Evolutionary conservation across 2,329 filamentous ascomycete genomes (phyloP), one percentile per base, ranked within the genome.

Genomic region (Fusarium begoniae): DNA sequence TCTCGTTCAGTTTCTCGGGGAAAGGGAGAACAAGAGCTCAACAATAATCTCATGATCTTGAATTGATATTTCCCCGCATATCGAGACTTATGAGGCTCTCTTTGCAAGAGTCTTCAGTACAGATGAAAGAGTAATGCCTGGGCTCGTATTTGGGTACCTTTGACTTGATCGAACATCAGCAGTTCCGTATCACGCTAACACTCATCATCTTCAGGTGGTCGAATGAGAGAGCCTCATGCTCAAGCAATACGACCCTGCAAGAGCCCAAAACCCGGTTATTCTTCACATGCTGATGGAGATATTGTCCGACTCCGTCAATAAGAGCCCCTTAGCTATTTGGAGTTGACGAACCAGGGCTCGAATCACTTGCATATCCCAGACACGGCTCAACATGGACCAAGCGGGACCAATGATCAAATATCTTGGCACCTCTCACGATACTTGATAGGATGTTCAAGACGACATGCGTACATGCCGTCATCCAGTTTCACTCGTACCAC

Each of bases 391-490:
- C 38, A 14, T 64, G 45, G 40, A 35, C 38, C 51, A 53, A 41
- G 37, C 40, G 28, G n/a, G 35, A 35, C 66, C 67, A 70, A 66
- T 70, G 37, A 57, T 11, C 32, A n/a, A 22, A n/a, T 47, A 30
- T 45, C 64, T 56, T 69, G 57, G 50, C 66, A 38, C 14, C 26
- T n/a, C 43, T 47, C 32, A 43, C 43, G 45, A 64, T 20, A 26
- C 61, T 37, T 63, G 38, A 69, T 66, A 70, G 66, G 68, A 37
- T 30, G 43, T n/a, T 28, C 13, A 64, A 73, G 57, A 57, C 37
- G 47, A 38, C 61, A 66, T 70, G 51, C 44, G 22, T 41, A 37
- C 14, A 65, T 75, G 73, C 62, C 74, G 63, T 74, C 73, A 75
- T 68, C 28, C 41, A 64, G 72, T 65, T 66, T 41, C 54, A 43